A percentile compares a stretch with the other conserved stretches of the same genome.
phyloP scores from a whole-genome alignment of 2,329 filamentous ascomycete species.

The Coniochaeta ligniaria region DNA sequence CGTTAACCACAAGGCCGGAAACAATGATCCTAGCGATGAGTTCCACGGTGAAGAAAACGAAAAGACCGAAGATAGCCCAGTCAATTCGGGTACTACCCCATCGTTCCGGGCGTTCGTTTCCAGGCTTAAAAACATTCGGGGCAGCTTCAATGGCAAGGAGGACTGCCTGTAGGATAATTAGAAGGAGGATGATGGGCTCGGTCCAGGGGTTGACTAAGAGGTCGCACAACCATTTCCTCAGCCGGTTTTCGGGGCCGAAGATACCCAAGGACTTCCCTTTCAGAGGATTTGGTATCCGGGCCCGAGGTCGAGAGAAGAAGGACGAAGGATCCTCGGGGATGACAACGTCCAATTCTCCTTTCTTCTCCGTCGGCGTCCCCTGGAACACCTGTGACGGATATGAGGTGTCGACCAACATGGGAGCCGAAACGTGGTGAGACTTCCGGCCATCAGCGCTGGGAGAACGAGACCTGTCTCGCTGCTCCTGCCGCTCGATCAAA shows the following conservation, averaged over 20 bases:
- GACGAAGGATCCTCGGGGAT: constrained; percentile 21
- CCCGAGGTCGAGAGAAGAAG: constrained; percentile 20
- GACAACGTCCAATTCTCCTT: constrained; percentile 21
- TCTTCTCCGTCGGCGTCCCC: constrained; percentile 37
- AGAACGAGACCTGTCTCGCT: constrained; percentile 52
- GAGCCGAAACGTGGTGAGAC: constrained; percentile 36
- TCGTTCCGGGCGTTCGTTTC: constrained; percentile 48
- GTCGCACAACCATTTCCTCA: constrained; percentile 72
- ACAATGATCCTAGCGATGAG: constrained; percentile 79
- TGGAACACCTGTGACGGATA: constrained; percentile 42
- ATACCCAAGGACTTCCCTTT: constrained; percentile 81
- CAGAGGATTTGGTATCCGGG: constrained; percentile 62
- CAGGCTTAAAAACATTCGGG: constrained; percentile 58
- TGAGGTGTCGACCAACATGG: constrained; percentile 38
- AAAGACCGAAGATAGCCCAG: constrained; percentile 74
- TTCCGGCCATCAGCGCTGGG: constrained; percentile 43
- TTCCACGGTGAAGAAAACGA: constrained; percentile 85
- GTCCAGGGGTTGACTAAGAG: constrained; percentile 78
- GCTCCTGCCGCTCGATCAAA: constrained; percentile 59
- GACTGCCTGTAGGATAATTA: constrained; percentile 84
- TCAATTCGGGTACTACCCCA: constrained; percentile 70
- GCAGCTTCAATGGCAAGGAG: constrained; percentile 81
- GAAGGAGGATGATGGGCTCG: constrained; percentile 76
- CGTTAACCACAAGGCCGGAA: constrained; percentile 87
- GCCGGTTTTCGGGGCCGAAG: constrained; percentile 68